Evolutionary conservation across 2,329 filamentous ascomycete species (phyloP).

Genomic region (Claviceps sp.): DNA sequence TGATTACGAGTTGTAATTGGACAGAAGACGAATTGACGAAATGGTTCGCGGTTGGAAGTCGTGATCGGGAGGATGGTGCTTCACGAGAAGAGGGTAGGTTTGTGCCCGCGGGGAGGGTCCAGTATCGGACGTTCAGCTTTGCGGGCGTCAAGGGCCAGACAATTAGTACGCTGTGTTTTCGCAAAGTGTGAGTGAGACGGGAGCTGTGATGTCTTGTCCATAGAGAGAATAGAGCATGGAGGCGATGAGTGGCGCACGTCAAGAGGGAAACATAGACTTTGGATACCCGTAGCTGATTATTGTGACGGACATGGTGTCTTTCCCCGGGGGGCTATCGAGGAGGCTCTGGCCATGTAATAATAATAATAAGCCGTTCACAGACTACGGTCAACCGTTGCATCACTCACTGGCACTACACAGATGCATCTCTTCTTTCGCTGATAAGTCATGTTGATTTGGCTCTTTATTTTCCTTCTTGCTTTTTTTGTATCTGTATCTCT

Average conservation of each 20-base stretch:
- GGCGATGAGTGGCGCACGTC: too few relatives aligned
- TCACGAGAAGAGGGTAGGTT: slow-evolving; percentile 26
- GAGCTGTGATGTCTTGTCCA: too few relatives aligned
- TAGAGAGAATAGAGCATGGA: too few relatives aligned
- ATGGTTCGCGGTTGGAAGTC: slow-evolving; percentile 52
- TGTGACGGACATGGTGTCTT: too few relatives aligned
- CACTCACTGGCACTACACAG: not conserved
- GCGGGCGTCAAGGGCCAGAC: slow-evolving; percentile 80
- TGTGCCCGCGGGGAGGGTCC: slow-evolving; percentile 51
- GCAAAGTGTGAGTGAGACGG: slow-evolving; percentile 20
- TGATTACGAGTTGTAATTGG: slow-evolving; percentile 97
- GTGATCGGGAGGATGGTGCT: not conserved
- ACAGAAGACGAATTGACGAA: slow-evolving; percentile 70
- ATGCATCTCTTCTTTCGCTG: not conserved
- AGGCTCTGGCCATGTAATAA: too few relatives aligned
- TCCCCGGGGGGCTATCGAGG: too few relatives aligned
- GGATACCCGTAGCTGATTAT: too few relatives aligned
- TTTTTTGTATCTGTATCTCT: not conserved
- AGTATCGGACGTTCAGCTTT: slow-evolving; percentile 80
- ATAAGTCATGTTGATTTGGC: not conserved
- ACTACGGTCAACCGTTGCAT: too few relatives aligned
- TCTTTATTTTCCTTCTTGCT: not conserved
- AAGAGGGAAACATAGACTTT: too few relatives aligned
- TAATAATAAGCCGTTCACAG: too few relatives aligned
- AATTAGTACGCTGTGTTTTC: slow-evolving; percentile 77